Base-by-base conservation (phyloP, 2,329 filamentous ascomycete species). In the Colletotrichum orbiculare region DNA sequence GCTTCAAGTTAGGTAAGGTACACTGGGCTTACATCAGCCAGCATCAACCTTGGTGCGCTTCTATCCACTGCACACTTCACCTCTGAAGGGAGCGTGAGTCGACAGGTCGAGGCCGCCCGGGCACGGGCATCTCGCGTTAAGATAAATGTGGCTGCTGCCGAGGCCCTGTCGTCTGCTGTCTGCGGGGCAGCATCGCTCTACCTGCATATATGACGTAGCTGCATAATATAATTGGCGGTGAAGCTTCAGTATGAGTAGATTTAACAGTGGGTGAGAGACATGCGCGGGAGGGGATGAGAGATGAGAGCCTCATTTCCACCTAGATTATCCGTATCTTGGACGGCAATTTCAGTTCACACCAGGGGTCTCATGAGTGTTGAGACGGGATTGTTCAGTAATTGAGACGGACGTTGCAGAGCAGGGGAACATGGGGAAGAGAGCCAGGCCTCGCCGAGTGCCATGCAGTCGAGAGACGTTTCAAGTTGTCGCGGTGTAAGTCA, bases 11-110 rank as follows among this genome's bases (percentile, higher is more conserved):
- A 25, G 25, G 25, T 25, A 54, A 57, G 59, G 50, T 62, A 53
- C 53, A n/a, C 38, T 42, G 39, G 38, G 52, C 25, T 53, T 63
- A 66, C 63, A 52, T 57, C 63, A 66, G 59, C 63, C 47, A 57
- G 63, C 63, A 60, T 60, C 46, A 38, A 47, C 58, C 57, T 54
- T 55, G 50, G 25, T 43, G 12, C 46, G 34, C 13, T 35, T 25
- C 25, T 25, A 25, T 25, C 25, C 25, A 25, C 25, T 25, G 25
- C 25, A 25, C 25, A 25, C 25, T 4, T 25, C 25, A 25, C 25
- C 25, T 25, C 8, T 8, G 33, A 13, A 35, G 34, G 45, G 52
- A 41, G 53, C 47, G 39, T 34, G 56, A 12, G 38, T 33, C 35
- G 46, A 49, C 33, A 62, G 39, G 50, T 46, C 39, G 25, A 57